Conservation (phyloP, 2,329 filamentous ascomycete genomes). For the Stemphylium lycopersici region DNA sequence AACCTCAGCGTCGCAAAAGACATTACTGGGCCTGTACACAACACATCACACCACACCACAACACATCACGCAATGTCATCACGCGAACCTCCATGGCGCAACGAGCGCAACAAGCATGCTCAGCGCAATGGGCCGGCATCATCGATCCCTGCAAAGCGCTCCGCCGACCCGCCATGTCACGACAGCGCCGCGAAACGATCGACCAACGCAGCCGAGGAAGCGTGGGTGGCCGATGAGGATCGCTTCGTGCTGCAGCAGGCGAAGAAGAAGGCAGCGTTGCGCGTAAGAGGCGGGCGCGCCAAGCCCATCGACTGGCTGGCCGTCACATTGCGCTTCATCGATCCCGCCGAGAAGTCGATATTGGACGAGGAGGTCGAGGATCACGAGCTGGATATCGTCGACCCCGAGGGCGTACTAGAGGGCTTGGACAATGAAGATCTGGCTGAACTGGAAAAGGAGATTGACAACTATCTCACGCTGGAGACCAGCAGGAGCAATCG, state of each 20-base stretch:
- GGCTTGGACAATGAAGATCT: constrained; percentile 71
- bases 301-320: constrained; percentile 93
- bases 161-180: constrained; percentile 51
- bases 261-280: constrained; percentile 96
- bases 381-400: constrained; percentile 73
- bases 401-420: constrained; percentile 82
- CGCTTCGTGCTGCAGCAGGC: constrained; percentile 94
- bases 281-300: constrained; percentile 87
- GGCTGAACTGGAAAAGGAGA: constrained; percentile 79
- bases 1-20: neutral
- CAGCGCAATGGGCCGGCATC: constrained; percentile 31
- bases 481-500: constrained; percentile 79
- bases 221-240: constrained; percentile 92
- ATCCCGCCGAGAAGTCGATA: constrained; percentile 73
- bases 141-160: constrained; percentile 52
- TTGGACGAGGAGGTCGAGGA: constrained; percentile 86
- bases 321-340: constrained; percentile 87
- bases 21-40: neutral
- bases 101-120: constrained; percentile 25
- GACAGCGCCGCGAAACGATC: constrained; percentile 50
- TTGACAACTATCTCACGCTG: constrained; percentile 77
- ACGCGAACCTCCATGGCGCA: constrained; percentile 44
- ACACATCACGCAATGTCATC: no score
- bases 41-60: no score
- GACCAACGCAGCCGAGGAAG: constrained; percentile 55